Conservation (phyloP, 108 stramenopile genomes). For the Fragilariopsis cylindrus region DNA sequence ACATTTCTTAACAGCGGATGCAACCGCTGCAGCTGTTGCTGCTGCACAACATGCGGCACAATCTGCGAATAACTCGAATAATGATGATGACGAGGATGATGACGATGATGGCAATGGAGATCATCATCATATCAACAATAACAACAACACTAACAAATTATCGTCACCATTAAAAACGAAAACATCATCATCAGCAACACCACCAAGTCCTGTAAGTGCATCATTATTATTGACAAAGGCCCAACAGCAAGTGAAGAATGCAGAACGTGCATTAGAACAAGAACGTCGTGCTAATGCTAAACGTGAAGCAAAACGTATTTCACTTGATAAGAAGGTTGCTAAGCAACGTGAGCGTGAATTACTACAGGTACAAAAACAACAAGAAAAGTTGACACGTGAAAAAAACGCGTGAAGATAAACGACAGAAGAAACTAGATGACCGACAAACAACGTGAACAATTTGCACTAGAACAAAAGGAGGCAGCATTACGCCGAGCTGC, state of each 20-base stretch:
- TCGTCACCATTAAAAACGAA: not conserved
- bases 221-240: conserved; percentile 37
- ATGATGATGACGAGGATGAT: not conserved
- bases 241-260: conserved; percentile 51
- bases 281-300: conserved; percentile 48
- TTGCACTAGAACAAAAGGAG: conserved; percentile 71
- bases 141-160: conserved; percentile 13
- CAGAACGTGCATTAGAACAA: conserved; percentile 49
- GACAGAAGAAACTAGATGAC: conserved; percentile 55
- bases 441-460: conserved; percentile 62
- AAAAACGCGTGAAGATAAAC: conserved; percentile 59
- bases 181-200: conserved; percentile 35
- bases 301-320: conserved; percentile 52
- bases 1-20: conserved; percentile 26
- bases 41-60: conserved; percentile 11
- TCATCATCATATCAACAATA: not conserved
- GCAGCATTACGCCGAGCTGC: conserved; percentile 71
- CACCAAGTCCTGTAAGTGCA: conserved; percentile 38
- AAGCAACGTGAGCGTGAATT: conserved; percentile 65
- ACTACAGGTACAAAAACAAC: conserved; percentile 45
- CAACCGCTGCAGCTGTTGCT: conserved; percentile 41
- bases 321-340: conserved; percentile 48
- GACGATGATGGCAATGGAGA: not conserved
- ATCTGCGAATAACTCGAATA: not conserved
- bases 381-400: conserved; percentile 60